Evolutionary conservation across 2,329 filamentous ascomycete species (phyloP).

Genomic region (Microdochium trichocladiopsis): DNA sequence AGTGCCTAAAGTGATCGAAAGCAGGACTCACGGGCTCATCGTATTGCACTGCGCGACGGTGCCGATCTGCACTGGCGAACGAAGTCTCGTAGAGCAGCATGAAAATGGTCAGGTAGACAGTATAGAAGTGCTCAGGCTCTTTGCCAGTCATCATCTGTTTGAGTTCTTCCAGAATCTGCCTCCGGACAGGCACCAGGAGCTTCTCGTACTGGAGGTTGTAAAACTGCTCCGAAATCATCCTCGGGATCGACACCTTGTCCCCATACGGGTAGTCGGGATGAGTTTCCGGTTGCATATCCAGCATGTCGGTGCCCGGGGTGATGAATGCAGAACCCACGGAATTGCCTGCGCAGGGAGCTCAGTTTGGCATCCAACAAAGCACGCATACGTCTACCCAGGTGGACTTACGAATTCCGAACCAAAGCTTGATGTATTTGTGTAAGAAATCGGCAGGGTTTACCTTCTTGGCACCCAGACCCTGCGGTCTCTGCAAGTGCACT

Average conservation of each 20-base stretch:
- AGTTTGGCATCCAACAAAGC: not conserved
- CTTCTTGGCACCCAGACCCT: not conserved
- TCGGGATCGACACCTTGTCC: conserved; percentile 22
- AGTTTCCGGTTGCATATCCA: conserved; percentile 29
- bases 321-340: conserved; percentile 36
- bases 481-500: not conserved
- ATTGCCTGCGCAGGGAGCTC: conserved; percentile 25
- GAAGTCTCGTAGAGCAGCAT: conserved; percentile 29
- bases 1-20: too few relatives aligned
- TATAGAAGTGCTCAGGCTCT: conserved; percentile 17
- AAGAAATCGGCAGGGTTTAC: conserved; percentile 19
- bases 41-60: conserved; percentile 33
- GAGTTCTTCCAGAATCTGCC: conserved; percentile 15
- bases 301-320: conserved; percentile 24
- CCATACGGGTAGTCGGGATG: conserved; percentile 29
- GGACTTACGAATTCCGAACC: conserved; percentile 39
- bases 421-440: conserved; percentile 32
- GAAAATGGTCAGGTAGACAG: conserved; percentile 20
- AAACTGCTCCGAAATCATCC: conserved; percentile 23
- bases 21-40: conserved; percentile 15
- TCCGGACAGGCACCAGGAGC: conserved; percentile 12
- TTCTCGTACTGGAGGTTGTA: conserved; percentile 16
- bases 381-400: not conserved
- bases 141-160: conserved; percentile 18
- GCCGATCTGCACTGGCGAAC: conserved; percentile 29